phyloP scores from a whole-genome alignment of 78 protist species.

The Dictyostelium capitatum region DNA sequence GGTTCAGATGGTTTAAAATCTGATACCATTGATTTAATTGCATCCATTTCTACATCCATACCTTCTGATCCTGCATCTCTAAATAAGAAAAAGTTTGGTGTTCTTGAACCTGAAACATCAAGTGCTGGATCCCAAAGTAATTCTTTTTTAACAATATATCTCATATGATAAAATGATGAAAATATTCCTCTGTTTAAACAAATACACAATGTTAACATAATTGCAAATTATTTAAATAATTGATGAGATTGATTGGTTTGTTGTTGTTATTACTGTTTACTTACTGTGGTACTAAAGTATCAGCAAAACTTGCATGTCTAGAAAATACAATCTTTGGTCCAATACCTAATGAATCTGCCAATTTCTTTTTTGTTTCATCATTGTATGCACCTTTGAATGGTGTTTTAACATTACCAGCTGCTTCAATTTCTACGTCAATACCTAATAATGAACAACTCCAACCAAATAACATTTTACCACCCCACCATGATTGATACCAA shows the following conservation, averaged over 20 bases:
- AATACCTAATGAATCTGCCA: slow-evolving; percentile 44
- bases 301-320: slow-evolving; percentile 75
- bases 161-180: slow-evolving; percentile 58
- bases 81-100: slow-evolving; percentile 75
- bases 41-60: slow-evolving; percentile 80
- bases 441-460: slow-evolving; percentile 50
- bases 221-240: not conserved
- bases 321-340: slow-evolving; percentile 65
- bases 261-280: not conserved
- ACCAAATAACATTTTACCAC: slow-evolving; percentile 79
- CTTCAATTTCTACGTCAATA: slow-evolving; percentile 30
- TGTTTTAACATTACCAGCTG: slow-evolving; percentile 20
- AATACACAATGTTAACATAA: too few species aligned
- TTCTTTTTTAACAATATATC: slow-evolving; percentile 82
- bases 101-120: slow-evolving; percentile 79
- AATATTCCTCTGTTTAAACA: slow-evolving; percentile 43
- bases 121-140: slow-evolving; percentile 80
- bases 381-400: slow-evolving; percentile 21
- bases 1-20: slow-evolving; percentile 73
- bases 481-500: slow-evolving; percentile 82
- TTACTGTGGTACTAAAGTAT: slow-evolving; percentile 79
- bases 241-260: not conserved
- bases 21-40: slow-evolving; percentile 36
- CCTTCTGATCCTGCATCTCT: slow-evolving; percentile 83
- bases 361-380: slow-evolving; percentile 7